These are phyloP conservation scores for Cadophora sp. DNA, from an alignment of 2,329 filamentous ascomycete species.

Conservation along the genomic window DNA sequence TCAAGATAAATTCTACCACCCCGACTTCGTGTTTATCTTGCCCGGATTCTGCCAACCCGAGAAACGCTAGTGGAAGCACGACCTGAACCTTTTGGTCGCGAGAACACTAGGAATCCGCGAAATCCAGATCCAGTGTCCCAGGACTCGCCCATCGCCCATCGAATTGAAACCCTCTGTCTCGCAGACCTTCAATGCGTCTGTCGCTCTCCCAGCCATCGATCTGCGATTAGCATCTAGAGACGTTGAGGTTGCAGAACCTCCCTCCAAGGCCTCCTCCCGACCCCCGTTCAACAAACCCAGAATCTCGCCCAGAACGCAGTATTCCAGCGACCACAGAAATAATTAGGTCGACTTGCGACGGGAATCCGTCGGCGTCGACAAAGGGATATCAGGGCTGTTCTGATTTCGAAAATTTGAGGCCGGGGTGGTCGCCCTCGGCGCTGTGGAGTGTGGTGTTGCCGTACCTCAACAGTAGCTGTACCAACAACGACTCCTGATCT, in stretches of 20 bases:
- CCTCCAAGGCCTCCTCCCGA: constrained; percentile 28
- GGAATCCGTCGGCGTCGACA: constrained; percentile 38
- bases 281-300: constrained; percentile 16
- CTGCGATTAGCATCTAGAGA: constrained; percentile 33
- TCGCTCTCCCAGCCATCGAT: constrained; percentile 15
- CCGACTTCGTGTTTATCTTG: constrained; percentile 16
- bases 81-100: constrained; percentile 35
- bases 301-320: not conserved
- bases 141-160: constrained; percentile 33
- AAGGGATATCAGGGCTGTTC: constrained; percentile 30
- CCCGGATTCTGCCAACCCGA: constrained; percentile 16
- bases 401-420: constrained; percentile 33
- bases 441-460: constrained; percentile 35
- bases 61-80: constrained; percentile 24
- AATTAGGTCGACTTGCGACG: constrained; percentile 37
- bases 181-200: constrained; percentile 37
- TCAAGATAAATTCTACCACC: not conserved
- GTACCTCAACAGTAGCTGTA: constrained; percentile 23
- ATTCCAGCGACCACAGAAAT: constrained; percentile 18
- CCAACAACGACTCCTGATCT: constrained; percentile 22
- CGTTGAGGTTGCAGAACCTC: constrained; percentile 22
- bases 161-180: constrained; percentile 26
- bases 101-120: constrained; percentile 33
- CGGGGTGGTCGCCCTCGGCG: constrained; percentile 40
- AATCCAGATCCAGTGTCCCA: constrained; percentile 21